phyloP scores from a whole-genome alignment of 352 stramenopile species.

The Globisporangium irregulare region DNA sequence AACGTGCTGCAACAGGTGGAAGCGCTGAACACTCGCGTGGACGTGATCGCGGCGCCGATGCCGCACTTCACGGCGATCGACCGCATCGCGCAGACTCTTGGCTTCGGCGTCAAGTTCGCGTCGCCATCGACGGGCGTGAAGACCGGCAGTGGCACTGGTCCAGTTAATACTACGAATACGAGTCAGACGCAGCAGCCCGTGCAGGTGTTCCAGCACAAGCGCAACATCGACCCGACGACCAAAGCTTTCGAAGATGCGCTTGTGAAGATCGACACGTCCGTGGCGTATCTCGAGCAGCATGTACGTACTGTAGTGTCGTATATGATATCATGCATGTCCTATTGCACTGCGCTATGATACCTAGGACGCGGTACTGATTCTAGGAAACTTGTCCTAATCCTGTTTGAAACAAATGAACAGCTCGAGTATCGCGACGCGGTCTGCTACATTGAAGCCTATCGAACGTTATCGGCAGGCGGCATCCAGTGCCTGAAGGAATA shows the following conservation, averaged over 20 bases:
- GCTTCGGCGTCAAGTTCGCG: constrained; percentile 71
- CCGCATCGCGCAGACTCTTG: constrained; percentile 44
- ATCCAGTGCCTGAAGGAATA: constrained; percentile 76
- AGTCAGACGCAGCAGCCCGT: constrained; percentile 31
- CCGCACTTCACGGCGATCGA: constrained; percentile 75
- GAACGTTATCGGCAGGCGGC: constrained; percentile 50
- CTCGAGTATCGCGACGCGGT: constrained; percentile 62
- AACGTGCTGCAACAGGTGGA: constrained; percentile 61
- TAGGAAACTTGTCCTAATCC: neutral
- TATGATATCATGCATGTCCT: neutral
- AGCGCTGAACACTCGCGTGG: constrained; percentile 53
- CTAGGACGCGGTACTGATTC: neutral
- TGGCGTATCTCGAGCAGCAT: constrained; percentile 65
- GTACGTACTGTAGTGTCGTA: constrained; percentile 30
- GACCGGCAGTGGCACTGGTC: neutral
- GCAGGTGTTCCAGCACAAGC: constrained; percentile 77
- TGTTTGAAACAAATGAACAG: constrained; percentile 22
- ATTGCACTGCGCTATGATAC: neutral
- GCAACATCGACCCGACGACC: constrained; percentile 69
- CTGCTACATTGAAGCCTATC: constrained; percentile 76
- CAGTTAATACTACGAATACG: neutral
- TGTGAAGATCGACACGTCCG: constrained; percentile 62
- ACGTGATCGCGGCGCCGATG: constrained; percentile 60
- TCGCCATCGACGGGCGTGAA: constrained; percentile 16
- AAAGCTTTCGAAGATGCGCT: constrained; percentile 55